Evolutionary conservation across 768 basidiomycete genomes (phyloP), one percentile per base, ranked within the genome.

Genomic region (Boletus bicolor): DNA sequence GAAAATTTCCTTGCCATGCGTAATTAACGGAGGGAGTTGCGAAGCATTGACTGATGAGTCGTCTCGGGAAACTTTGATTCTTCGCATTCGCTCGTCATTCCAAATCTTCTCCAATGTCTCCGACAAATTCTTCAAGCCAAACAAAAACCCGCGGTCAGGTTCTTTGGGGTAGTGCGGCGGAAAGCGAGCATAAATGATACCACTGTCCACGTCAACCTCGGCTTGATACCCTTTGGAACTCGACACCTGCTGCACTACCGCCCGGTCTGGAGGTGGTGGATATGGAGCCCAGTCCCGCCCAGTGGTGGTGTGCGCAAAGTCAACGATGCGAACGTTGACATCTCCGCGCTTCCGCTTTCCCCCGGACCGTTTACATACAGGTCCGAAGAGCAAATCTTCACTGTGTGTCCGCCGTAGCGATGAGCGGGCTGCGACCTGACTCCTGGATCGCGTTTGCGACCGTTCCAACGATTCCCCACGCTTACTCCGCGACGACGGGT

Each of bases 261-360:
- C 56, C 36, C 71, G 73, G 55, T 75, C 77, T 36, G 75, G 69
- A 21, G 77, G 71, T 4, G 79, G 73, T 2, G 86, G 82, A 66
- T 81, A 80, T 11, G 86, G 80, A 42, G 90, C 72, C 83, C 92
- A 98, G 72, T 99, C 97, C 24, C 80, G 80, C 12, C 97, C 97
- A 2, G 95, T 98, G 9, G 94, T 98, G 49, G 97, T 98, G 68
- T 98, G 96, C 12, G 96, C 97, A 74, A 99, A 99, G 73, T 99
- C 97, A 53, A 99, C 97, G 49, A 99, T 85, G 36, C 95, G 92
- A 58, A 99, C 90, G 67, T 91, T 93, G 56, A 98, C 83, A 69
- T 97, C 96, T 34, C 97, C 97, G 24, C 91, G 77, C 68, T 86
- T 89, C 55, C 86, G 83, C 51, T 82, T 82, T n/a, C 82, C 82